phyloP scores from a whole-genome alignment of 2,329 filamentous ascomycete genomes.

The Metarhizium guizhouense region DNA sequence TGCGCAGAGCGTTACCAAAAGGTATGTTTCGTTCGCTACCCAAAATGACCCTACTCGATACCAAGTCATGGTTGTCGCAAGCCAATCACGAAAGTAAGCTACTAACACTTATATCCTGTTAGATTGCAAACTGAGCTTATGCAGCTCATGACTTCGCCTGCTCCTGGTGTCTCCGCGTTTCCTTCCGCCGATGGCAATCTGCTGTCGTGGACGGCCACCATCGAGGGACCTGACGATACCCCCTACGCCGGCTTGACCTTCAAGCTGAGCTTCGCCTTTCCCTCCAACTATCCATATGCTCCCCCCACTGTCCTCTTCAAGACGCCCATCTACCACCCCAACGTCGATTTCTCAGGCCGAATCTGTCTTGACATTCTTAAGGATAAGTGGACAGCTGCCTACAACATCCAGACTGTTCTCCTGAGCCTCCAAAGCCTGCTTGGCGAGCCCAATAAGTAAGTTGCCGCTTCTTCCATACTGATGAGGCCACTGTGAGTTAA shows the following conservation, averaged over 20 bases:
- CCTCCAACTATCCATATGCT: conserved; percentile 85
- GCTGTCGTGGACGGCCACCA: conserved; percentile 87
- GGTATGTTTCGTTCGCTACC: conserved; percentile 36
- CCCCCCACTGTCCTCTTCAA: conserved; percentile 92
- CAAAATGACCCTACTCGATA: neutral
- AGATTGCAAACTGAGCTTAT: conserved; percentile 96
- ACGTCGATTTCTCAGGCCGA: conserved; percentile 92
- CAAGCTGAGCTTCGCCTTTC: conserved; percentile 88
- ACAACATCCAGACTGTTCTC: conserved; percentile 91
- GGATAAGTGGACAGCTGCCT: conserved; percentile 97
- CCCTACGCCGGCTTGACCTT: conserved; percentile 82
- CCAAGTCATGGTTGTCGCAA: neutral
- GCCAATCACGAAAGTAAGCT: neutral
- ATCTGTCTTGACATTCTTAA: conserved; percentile 98
- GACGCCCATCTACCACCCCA: conserved; percentile 98
- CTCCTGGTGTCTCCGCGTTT: conserved; percentile 90
- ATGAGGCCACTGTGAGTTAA: neutral
- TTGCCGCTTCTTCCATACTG: conserved; percentile 9
- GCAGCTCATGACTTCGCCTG: conserved; percentile 94
- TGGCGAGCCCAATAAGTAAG: conserved; percentile 96
- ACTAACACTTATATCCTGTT: conserved; percentile 3
- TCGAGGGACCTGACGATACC: conserved; percentile 82
- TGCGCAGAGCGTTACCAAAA: conserved; percentile 68
- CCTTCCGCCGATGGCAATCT: conserved; percentile 85
- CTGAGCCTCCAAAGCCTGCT: conserved; percentile 90